phyloP scores from a whole-genome alignment of 495 filamentous ascomycete species.

The Polyplosphaeria fusca region DNA sequence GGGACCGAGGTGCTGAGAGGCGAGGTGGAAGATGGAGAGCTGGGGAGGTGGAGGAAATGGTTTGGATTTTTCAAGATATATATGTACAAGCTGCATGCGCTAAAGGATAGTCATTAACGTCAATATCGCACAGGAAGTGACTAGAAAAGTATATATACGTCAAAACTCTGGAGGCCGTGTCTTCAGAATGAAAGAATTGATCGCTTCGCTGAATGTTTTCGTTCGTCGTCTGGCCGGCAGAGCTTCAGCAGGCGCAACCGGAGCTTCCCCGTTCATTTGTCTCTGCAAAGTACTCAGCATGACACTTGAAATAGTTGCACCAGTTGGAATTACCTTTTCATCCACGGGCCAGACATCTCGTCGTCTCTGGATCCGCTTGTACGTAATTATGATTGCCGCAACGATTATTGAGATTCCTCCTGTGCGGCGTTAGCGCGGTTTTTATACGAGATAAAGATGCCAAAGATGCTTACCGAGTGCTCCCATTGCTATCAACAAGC shows the following conservation, averaged over 20 bases:
- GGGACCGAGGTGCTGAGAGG: too few species aligned
- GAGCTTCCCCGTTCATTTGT: not conserved
- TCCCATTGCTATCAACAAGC: not conserved
- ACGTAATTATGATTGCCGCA: not conserved
- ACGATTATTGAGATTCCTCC: not conserved
- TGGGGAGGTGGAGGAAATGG: not conserved
- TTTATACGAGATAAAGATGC: not conserved
- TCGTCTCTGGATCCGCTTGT: not conserved
- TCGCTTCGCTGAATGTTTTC: not conserved
- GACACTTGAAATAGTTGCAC: not conserved
- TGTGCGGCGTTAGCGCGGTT: not conserved
- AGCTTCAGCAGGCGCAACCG: not conserved
- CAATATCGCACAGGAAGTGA: not conserved
- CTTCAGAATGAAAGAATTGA: constrained; percentile 10
- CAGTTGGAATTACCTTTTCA: too few species aligned
- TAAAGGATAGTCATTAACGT: not conserved
- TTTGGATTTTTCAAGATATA: not conserved
- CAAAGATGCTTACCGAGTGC: not conserved
- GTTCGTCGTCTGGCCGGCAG: not conserved
- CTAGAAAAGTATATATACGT: not conserved
- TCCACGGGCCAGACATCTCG: not conserved
- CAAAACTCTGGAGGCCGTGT: not conserved
- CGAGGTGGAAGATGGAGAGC: too few species aligned
- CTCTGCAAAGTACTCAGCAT: not conserved
- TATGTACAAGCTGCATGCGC: not conserved